These are phyloP conservation scores for Penicillium lagena DNA, from an alignment of 495 filamentous ascomycete genomes.

Conservation along the genomic window DNA sequence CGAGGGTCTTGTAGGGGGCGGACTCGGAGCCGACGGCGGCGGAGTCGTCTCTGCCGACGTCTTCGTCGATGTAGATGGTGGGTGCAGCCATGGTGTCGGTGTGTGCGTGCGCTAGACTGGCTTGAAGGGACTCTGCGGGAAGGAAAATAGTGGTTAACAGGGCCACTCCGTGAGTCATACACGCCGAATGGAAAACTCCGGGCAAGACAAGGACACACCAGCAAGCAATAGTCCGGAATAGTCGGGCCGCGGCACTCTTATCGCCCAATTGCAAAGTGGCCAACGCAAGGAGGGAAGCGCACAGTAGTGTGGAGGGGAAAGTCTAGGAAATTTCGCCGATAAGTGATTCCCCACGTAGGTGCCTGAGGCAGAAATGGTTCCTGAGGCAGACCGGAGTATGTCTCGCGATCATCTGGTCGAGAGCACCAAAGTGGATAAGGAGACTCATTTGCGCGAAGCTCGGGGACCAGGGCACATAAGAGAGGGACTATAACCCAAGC, in stretches of 20 bases:
- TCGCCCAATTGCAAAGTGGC: slow-evolving; percentile 10
- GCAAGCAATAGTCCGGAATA: not conserved
- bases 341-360: slow-evolving; percentile 17
- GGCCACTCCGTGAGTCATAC: slow-evolving; percentile 8
- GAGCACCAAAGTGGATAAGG: too few species aligned
- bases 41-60: slow-evolving; percentile 65
- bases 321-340: slow-evolving; percentile 24
- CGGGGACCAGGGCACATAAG: too few species aligned
- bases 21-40: slow-evolving; percentile 60
- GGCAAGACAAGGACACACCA: not conserved
- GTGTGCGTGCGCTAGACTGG: too few species aligned
- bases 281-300: slow-evolving; percentile 14
- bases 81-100: slow-evolving; percentile 33
- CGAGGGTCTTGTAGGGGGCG: slow-evolving; percentile 73
- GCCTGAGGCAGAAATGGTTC: slow-evolving; percentile 24
- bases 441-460: too few species aligned
- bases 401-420: too few species aligned
- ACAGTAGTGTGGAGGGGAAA: slow-evolving; percentile 27
- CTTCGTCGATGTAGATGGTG: slow-evolving; percentile 69
- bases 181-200: not conserved
- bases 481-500: too few species aligned
- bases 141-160: not conserved
- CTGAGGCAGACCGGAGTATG: too few species aligned
- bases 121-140: not conserved
- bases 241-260: slow-evolving; percentile 1